phyloP scores from a whole-genome alignment of 805 yeast species.

The Groenewaldozyma salmanticensis region DNA sequence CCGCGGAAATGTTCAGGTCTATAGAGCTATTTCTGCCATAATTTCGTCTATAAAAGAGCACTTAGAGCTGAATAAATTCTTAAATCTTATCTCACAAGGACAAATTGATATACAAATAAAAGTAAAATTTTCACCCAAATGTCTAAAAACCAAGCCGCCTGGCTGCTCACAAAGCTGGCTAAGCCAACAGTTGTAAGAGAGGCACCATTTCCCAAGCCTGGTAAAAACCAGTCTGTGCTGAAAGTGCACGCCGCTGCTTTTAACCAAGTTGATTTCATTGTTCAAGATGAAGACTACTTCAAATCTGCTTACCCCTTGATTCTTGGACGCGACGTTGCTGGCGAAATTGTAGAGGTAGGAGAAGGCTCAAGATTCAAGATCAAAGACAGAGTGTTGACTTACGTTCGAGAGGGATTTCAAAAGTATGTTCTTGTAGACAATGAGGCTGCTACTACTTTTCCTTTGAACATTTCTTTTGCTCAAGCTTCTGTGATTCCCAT shows the following conservation, averaged over 20 bases:
- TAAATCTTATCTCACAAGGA: no score
- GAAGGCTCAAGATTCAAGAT: slow-evolving; percentile 42
- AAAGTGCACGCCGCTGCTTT: slow-evolving; percentile 1
- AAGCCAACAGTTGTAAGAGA: no score
- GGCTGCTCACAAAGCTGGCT: no score
- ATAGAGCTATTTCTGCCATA: no score
- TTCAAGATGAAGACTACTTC: neutral
- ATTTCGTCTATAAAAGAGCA: no score
- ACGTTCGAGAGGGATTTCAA: slow-evolving; percentile 41
- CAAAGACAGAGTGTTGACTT: slow-evolving; percentile 62
- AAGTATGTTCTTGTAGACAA: slow-evolving; percentile 22
- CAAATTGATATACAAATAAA: no score
- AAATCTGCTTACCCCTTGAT: slow-evolving; percentile 40
- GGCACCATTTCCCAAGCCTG: neutral
- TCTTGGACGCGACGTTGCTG: slow-evolving; percentile 54
- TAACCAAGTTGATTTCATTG: slow-evolving; percentile 2
- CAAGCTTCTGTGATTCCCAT: slow-evolving; percentile 54
- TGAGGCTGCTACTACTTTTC: slow-evolving; percentile 20
- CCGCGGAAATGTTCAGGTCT: no score
- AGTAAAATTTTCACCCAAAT: no score
- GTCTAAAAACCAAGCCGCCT: no score
- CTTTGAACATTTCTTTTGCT: slow-evolving; percentile 40
- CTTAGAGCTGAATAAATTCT: no score
- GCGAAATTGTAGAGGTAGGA: slow-evolving; percentile 60
- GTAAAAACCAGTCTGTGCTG: slow-evolving; percentile 3